Evolutionary conservation across 2,329 filamentous ascomycete genomes (phyloP), one percentile per base, ranked within the genome.

Genomic region (Pyrenochaeta sp.): DNA sequence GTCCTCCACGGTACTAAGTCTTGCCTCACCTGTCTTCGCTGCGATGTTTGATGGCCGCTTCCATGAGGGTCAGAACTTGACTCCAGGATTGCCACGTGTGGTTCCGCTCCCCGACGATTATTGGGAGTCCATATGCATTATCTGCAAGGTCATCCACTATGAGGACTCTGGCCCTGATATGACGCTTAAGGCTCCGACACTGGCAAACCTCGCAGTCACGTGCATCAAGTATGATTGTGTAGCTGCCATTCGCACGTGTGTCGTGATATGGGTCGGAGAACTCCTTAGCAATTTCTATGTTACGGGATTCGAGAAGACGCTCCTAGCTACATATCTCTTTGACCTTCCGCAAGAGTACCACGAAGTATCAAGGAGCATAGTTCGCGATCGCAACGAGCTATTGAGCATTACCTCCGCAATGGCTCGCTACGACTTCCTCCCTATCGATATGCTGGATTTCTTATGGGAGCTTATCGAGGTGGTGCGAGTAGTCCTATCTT

Each of bases 21-120:
- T 57, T 4, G 56, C 54, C 1, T 66, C 64, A 1, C 49, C 45
- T 2, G 61, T 62, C 1, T 62, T 66, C 47, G 57, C 12, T 13
- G n/a, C 36, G 7, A 39, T 39, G 36, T 59, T 64, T 25, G 48
- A 55, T 30, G 44, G 37, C 24, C 12, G 34, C 4, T 59, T 59
- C 32, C 42, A 43, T 2, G 61, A 64, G 47, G 55, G 54, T 12
- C 49, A 59, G 46, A n/a, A 3, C 9, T 51, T 58, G n/a, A 56
- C 54, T 22, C n/a, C 6, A 13, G 13, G 5, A 9, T 15, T 5
- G 12, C 36, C 36, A 15, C 36, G 7, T 5, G 15, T 5, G 15
- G 36, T 39, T 5, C 13, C 3, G 5, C 36, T 39, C 5, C 36
- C 36, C 5, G 36, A 39, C 6, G 36, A 39, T 39, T 5, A 39